Conservation (phyloP, 768 basidiomycete genomes). For the Coprinopsis cinerea region DNA sequence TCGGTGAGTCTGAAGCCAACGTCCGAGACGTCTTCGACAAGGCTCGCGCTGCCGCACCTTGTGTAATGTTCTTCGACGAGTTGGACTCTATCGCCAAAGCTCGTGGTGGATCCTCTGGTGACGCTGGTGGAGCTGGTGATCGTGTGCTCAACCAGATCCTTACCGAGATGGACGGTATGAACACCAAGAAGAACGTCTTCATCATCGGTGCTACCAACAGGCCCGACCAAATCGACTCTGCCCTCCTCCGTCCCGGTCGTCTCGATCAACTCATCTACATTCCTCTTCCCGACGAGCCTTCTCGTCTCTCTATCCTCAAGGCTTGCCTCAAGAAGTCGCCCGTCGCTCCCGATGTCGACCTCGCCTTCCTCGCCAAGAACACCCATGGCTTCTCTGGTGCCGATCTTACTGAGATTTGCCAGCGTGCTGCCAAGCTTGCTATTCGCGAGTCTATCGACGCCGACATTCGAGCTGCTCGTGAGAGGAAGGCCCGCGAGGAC, state of each 20-base stretch:
- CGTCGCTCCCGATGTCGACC: conserved; percentile 74
- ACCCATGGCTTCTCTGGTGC: conserved; percentile 99
- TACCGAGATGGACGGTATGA: conserved; percentile 99
- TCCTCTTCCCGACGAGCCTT: conserved; percentile 91
- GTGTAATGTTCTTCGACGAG: conserved; percentile 99
- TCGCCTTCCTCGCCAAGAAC: conserved; percentile 80
- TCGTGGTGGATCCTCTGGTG: conserved; percentile 84
- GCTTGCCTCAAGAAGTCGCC: conserved; percentile 93
- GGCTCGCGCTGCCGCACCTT: conserved; percentile 97
- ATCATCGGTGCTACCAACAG: conserved; percentile 97
- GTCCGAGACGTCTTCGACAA: conserved; percentile 99
- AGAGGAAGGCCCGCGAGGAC: conserved; percentile 77
- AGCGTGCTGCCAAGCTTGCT: conserved; percentile 94
- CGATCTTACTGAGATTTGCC: conserved; percentile 99
- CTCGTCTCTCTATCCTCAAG: conserved; percentile 85
- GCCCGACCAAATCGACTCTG: conserved; percentile 92
- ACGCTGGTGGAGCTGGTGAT: conserved; percentile 95
- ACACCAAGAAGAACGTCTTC: conserved; percentile 98
- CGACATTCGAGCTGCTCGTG: conserved; percentile 76
- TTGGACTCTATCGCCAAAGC: conserved; percentile 98
- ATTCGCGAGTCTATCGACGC: conserved; percentile 93
- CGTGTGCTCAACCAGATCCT: conserved; percentile 97
- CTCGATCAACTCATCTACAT: conserved; percentile 99
- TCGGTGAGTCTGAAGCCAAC: conserved; percentile 99
- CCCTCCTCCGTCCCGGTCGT: conserved; percentile 93